Base-by-base conservation (phyloP, 345 rosid genomes). In the Toxicodendron radicans region DNA sequence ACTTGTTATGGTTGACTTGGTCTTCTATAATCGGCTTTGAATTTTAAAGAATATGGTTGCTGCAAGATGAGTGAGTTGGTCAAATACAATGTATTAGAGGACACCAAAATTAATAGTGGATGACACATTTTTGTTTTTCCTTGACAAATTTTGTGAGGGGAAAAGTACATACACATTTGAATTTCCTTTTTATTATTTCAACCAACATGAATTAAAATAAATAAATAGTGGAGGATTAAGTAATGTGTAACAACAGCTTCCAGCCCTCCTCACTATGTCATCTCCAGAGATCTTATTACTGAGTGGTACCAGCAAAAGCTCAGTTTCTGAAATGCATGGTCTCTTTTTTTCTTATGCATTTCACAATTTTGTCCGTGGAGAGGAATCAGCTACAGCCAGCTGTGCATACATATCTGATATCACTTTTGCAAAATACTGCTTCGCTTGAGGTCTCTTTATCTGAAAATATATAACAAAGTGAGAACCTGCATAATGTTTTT, bases 361-460 rank as follows among this genome's bases (percentile, higher is more conserved):
- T 71, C 66, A 66, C 73, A 48, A 69, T 60, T 33, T 3, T 23
- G 70, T 73, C 61, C 48, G 71, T 12, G 76, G 74, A 53, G 91
- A 84, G 58, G 91, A 85, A 73, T 90, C 96, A 11, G 81, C 80
- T 6, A 81, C 32, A 46, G 85, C 79, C 49, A 92, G 84, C 72
- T 85, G 82, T 1, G 81, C 81, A 23, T 87, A 88, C 94, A 90
- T 79, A 68, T 80, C 72, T 9, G 88, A 56, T 81, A 87, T 88
- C 38, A 85, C 89, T 51, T 83, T 72, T 72, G 80, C 83, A 64
- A 88, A 95, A 76, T 91, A 93, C 65, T 88, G 94, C 83, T 85
- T 93, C 9, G 92, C 98, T 75, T 91, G 97, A 78, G 98, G 88
- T 84, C 95, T 92, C 87, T 93, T 84, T 65, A 87, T 73, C 91